Base-by-base conservation (phyloP, 768 basidiomycete species). In the Podaxis sp. region DNA sequence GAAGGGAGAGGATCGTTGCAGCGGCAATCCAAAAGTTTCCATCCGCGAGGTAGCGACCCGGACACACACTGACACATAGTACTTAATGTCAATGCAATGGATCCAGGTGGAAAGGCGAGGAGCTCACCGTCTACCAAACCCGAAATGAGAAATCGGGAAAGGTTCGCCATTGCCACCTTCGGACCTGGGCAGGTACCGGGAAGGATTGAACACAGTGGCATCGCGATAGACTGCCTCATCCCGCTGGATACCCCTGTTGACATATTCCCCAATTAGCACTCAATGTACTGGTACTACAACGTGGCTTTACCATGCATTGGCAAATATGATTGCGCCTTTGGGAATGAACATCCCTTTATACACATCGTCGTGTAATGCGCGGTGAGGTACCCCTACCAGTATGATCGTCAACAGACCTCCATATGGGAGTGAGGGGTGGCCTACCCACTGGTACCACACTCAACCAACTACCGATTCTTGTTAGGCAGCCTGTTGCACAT, bases 311-410 rank as follows among this genome's bases (percentile, higher is more conserved):
- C 86, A 88, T 54, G 86, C 81, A 68, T 90, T 90, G 9, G 79
- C 82, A 64, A 89, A 85, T 19, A 88, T 69, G 63, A 86, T 68
- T 2, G 87, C 79, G 4, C 88, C 88, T 68, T 86, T 83, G 27
- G 87, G 86, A 55, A 90, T 82, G 59, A 79, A 75, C 76, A 80
- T 79, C 5, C 80, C 84, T 57, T 71, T 70, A 69, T 88, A 90
- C 38, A 85, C 71, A 66, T 90, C 87, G 64, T 89, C 85, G 68
- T 87, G 80, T 76, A 80, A 85, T 66, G 85, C 64, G 46, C 85
- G 78, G 63, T 89, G 88, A 0, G 88, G 88, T 51, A 89, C 77
- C 57, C 79, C 88, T 88, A 47, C 9, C 3, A 2, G 49, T 27
- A 4, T 50, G 0, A 49, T 19, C 36, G 49, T 49, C 2, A 49